These are phyloP conservation scores for Streptanthus diversifolius DNA, from an alignment of 345 rosid genomes.

Conservation along the genomic window DNA sequence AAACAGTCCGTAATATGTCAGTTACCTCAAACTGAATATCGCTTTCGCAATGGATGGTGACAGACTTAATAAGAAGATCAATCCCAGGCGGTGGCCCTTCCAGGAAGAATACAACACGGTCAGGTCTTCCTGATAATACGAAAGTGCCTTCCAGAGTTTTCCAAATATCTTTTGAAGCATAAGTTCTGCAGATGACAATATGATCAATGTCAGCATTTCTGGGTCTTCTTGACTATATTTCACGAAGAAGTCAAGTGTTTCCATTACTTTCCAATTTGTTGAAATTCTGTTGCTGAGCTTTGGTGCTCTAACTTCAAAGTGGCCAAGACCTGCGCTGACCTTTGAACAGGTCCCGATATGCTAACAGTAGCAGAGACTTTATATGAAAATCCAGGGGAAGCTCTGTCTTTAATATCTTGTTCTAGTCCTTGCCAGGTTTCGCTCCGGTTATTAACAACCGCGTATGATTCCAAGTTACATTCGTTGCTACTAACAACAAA, in stretches of 20 bases:
- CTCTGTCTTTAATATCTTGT: constrained; percentile 72
- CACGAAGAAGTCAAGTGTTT: neutral
- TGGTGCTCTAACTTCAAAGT: constrained; percentile 62
- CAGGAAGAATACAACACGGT: constrained; percentile 65
- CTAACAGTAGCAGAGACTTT: constrained; percentile 70
- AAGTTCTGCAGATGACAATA: constrained; percentile 48
- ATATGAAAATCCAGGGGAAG: constrained; percentile 55
- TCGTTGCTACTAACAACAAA: constrained; percentile 51
- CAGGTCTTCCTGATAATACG: constrained; percentile 56
- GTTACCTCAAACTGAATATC: constrained; percentile 50
- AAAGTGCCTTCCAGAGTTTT: constrained; percentile 74
- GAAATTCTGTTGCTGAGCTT: constrained; percentile 48
- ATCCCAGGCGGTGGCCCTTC: constrained; percentile 93
- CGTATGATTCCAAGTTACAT: constrained; percentile 45
- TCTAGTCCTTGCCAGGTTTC: constrained; percentile 95
- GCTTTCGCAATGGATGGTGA: constrained; percentile 44
- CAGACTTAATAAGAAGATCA: constrained; percentile 71
- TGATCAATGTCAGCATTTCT: constrained; percentile 6
- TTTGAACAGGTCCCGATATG: constrained; percentile 56
- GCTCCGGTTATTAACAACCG: constrained; percentile 71
- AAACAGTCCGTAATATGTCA: neutral
- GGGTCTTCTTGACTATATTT: neutral
- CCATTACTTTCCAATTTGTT: constrained; percentile 72
- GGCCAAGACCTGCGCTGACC: constrained; percentile 63
- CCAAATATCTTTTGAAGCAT: constrained; percentile 64